phyloP scores from a whole-genome alignment of 371 early-diverging fungal species.

The Mortierella sp. region DNA sequence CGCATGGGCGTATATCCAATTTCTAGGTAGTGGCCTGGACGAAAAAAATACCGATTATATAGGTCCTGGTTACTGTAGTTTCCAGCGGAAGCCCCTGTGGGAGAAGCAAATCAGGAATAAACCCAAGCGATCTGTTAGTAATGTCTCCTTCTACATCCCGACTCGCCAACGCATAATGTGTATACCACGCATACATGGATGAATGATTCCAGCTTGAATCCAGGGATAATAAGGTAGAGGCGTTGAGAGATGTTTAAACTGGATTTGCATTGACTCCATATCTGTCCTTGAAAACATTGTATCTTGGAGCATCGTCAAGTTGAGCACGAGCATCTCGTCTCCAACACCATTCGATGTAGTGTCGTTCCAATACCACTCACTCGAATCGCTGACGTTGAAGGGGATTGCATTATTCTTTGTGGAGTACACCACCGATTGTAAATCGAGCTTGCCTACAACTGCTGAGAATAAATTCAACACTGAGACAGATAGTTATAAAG shows the following conservation, averaged over 20 bases:
- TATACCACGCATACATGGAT: slow-evolving; percentile 8
- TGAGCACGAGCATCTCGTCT: background rate
- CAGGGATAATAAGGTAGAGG: background rate
- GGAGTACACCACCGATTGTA: background rate
- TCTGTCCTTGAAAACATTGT: background rate
- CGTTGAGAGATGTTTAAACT: background rate
- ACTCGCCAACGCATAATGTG: too few relatives aligned
- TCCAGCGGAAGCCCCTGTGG: background rate
- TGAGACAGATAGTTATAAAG: background rate
- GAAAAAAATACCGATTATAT: slow-evolving; percentile 25
- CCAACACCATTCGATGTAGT: background rate
- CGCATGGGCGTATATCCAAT: slow-evolving; percentile 28
- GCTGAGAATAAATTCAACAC: background rate
- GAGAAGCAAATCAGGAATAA: too few relatives aligned
- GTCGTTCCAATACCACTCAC: background rate
- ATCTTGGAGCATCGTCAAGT: background rate
- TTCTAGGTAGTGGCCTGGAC: slow-evolving; percentile 34
- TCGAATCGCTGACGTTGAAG: background rate
- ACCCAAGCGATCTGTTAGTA: too few relatives aligned
- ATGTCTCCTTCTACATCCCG: too few relatives aligned
- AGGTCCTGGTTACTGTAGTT: background rate
- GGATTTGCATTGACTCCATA: background rate
- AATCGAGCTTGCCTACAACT: background rate
- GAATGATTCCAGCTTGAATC: slow-evolving; percentile 1
- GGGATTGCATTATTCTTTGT: background rate